Evolutionary conservation across 177 flowering plant genomes (phyloP).

Genomic region (Vitis hybrid): DNA sequence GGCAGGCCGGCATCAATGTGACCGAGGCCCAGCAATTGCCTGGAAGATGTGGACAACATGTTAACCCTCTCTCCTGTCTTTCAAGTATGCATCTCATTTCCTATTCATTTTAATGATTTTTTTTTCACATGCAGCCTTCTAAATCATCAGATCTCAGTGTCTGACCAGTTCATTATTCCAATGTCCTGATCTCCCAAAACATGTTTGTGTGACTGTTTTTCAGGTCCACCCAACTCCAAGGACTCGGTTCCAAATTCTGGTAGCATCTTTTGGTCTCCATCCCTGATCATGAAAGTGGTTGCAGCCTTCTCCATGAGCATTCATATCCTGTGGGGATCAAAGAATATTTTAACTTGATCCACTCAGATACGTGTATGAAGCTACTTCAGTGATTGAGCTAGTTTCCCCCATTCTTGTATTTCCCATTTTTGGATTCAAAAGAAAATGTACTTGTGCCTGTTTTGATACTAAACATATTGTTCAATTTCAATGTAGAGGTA

Average conservation of each 20-base stretch:
- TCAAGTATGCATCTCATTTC: slow-evolving; percentile 19
- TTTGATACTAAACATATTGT: no score
- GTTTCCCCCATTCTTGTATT: no score
- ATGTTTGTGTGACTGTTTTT: background rate
- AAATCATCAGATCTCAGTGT: no score
- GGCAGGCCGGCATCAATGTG: slow-evolving; percentile 49
- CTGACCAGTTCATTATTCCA: no score
- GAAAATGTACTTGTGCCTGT: no score
- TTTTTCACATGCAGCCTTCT: background rate
- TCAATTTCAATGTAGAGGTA: no score
- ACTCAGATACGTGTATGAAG: no score
- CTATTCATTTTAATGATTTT: background rate
- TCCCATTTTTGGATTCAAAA: no score
- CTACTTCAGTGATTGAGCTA: no score
- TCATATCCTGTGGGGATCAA: slow-evolving; percentile 1
- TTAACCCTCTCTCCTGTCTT: slow-evolving; percentile 53
- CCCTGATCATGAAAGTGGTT: background rate
- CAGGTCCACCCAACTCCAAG: slow-evolving; percentile 1
- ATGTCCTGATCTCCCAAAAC: background rate
- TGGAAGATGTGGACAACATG: slow-evolving; percentile 57
- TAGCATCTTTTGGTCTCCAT: background rate
- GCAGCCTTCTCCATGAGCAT: background rate
- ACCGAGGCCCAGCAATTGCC: slow-evolving; percentile 59
- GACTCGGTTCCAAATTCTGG: slow-evolving; percentile 1
- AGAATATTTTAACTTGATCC: background rate